These are phyloP conservation scores for Platanthera guangdongensis DNA, from an alignment of 106 monocot species.

Conservation along the genomic window DNA sequence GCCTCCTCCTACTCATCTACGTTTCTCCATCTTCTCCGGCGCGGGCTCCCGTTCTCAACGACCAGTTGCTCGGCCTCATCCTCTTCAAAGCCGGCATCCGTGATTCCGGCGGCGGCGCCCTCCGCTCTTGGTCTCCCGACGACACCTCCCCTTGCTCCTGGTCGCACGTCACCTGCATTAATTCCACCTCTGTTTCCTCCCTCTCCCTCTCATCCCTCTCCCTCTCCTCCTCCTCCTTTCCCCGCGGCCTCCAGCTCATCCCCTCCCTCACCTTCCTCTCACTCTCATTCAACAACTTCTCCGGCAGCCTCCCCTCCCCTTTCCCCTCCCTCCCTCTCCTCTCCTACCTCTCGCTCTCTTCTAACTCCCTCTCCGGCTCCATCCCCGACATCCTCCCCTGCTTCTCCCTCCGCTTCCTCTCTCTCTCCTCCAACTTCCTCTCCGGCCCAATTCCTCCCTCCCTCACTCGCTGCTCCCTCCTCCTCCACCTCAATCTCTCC, in stretches of 20 bases:
- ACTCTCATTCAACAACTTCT: slow-evolving; percentile 11
- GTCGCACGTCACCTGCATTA: slow-evolving; percentile 50
- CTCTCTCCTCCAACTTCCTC: slow-evolving; percentile 42
- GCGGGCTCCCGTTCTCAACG: slow-evolving; percentile 57
- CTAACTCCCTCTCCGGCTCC: slow-evolving; percentile 9
- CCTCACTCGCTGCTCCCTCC: slow-evolving; percentile 31
- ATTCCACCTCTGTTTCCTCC: slow-evolving; percentile 31
- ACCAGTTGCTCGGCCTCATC: slow-evolving; percentile 72
- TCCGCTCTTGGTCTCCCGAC: slow-evolving; percentile 60
- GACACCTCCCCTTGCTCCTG: slow-evolving; percentile 65
- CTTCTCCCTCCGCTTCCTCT: slow-evolving; percentile 42
- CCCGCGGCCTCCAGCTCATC: slow-evolving; percentile 16
- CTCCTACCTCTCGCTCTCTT: slow-evolving; percentile 5
- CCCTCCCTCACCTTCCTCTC: slow-evolving; percentile 23
- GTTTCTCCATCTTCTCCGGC: slow-evolving; percentile 51
- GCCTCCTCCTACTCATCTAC: neutral
- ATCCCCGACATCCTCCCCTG: slow-evolving; percentile 8
- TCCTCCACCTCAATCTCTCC: slow-evolving; percentile 63
- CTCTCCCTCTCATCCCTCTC: slow-evolving; percentile 20
- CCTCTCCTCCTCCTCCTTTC: slow-evolving; percentile 34
- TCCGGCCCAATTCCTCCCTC: slow-evolving; percentile 42
- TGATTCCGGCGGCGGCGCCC: slow-evolving; percentile 36
- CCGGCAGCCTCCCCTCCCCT: neutral
- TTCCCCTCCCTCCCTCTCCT: slow-evolving; percentile 4
- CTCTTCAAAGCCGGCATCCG: slow-evolving; percentile 67